Evolutionary conservation across 163 green algal genomes (phyloP), one percentile per base, ranked within the genome.

Genomic region (Chlamydomonas reinhardtii): DNA sequence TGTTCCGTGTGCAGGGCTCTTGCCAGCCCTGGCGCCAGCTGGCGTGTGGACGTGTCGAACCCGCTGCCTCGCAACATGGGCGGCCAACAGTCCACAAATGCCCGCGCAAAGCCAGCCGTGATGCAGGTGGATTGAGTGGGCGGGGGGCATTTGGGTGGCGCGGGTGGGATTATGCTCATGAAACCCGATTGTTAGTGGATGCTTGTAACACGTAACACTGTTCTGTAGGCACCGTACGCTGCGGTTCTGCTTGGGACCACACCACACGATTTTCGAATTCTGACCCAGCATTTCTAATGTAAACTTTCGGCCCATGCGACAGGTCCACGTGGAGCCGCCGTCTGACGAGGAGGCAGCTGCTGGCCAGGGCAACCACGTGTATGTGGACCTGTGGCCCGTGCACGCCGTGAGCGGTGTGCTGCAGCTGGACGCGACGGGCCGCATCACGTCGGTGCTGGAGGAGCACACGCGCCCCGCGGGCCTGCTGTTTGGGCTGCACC

Each of bases 401-500:
- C 8, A 27, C 16, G 56, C 16, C 35, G 34, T 73, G 32, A 79
- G 17, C 34, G 80, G 70, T 17, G 31, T 86, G 27, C 56, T 86
- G 27, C 34, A 86, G 80, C 52, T 86, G 24, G 70, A 86, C 56
- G 34, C 48, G 8, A 14, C 2, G 27, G 80, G 80, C 34, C 70
- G 69, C 16, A 14, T 86, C 5, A 48, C 34, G 14, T 17, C 70
- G 4, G 80, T 86, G 32, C 70, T 86, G 25, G 80, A 86, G 56
- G 70, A 86, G 80, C 35, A 11, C 56, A 79, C 35, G 6, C 69
- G 80, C 31, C 80, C 80, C 54, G 80, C 56, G 35, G 80, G 80
- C 54, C 80, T 79, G 32, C 59, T 86, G 80, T 80, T 86, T 34
- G 80, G 80, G 14, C 12, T 86, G 19, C 19, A 56, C 35, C 52